Percentiles rank a stretch among this genome's conserved stretches.
phyloP scores from a whole-genome alignment of 225 moss, liverwort and hornwort species.

The Marchantia paleacea region DNA sequence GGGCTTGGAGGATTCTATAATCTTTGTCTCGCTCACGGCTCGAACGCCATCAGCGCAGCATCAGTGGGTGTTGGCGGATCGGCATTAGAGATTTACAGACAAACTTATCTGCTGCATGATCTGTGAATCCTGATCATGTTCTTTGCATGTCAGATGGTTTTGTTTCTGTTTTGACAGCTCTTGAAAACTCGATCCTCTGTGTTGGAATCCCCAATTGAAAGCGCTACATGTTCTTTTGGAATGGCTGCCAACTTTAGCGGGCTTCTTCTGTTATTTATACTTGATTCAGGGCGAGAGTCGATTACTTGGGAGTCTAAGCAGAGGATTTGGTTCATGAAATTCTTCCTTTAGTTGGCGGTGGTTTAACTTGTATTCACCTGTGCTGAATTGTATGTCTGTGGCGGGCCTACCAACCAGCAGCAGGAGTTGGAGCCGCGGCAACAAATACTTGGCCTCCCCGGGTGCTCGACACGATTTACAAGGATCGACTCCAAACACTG shows the following conservation, averaged over 20 bases:
- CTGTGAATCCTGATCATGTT: too few relatives aligned
- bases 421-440: not conserved
- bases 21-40: too few relatives aligned
- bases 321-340: not conserved
- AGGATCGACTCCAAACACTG: slow-evolving; percentile 36
- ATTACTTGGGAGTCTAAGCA: not conserved
- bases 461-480: slow-evolving; percentile 43
- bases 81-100: too few relatives aligned
- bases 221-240: not conserved
- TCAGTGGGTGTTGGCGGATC: too few relatives aligned
- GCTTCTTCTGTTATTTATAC: not conserved
- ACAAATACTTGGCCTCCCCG: slow-evolving; percentile 32
- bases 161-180: too few relatives aligned
- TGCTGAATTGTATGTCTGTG: not conserved
- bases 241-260: not conserved
- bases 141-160: too few relatives aligned
- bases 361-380: not conserved
- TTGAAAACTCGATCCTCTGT: too few relatives aligned
- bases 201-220: too few relatives aligned
- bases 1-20: too few relatives aligned
- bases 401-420: not conserved
- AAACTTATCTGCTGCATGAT: too few relatives aligned
- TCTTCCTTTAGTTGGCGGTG: not conserved
- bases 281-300: not conserved
- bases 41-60: too few relatives aligned